Evolutionary conservation across 495 filamentous ascomycete genomes (phyloP).

Genomic region (Barbatosphaeria neglecta): DNA sequence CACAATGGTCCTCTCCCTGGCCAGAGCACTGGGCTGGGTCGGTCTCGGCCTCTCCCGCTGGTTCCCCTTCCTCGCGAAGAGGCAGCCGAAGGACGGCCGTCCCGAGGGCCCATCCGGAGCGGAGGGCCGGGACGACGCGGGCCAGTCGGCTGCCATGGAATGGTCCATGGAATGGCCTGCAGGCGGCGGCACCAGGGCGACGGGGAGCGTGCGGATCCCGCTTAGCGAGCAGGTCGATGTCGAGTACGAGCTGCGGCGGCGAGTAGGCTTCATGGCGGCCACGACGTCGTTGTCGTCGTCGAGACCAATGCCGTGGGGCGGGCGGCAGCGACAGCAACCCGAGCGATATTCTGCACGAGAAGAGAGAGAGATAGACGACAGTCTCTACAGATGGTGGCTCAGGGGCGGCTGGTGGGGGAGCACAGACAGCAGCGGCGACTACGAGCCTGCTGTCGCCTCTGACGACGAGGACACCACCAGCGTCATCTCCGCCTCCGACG

Average conservation of each 20-base stretch:
- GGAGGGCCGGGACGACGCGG: conserved; percentile 32
- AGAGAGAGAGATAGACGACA: conserved; percentile 59
- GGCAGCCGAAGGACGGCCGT: conserved; percentile 23
- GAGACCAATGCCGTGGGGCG: background rate
- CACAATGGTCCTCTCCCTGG: conserved; percentile 42
- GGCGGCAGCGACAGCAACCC: conserved; percentile 13
- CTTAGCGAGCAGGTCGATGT: conserved; percentile 58
- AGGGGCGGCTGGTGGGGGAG: conserved; percentile 72
- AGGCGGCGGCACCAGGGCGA: conserved; percentile 22
- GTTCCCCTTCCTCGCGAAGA: conserved; percentile 43
- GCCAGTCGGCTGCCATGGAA: conserved; percentile 2
- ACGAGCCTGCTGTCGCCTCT: conserved; percentile 38
- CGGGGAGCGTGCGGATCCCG: conserved; percentile 45
- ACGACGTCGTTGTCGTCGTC: too few relatives aligned
- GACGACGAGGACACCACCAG: conserved; percentile 64
- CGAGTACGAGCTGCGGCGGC: conserved; percentile 57
- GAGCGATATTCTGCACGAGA: conserved; percentile 23
- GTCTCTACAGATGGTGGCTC: conserved; percentile 72
- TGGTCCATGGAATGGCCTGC: conserved; percentile 9
- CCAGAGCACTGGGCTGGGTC: conserved; percentile 44
- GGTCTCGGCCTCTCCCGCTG: conserved; percentile 56
- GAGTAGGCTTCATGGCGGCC: too few relatives aligned
- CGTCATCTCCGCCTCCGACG: conserved; percentile 49
- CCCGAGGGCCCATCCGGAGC: conserved; percentile 1
- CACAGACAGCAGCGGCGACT: conserved; percentile 65